Evolutionary conservation across 495 filamentous ascomycete genomes (phyloP), one percentile per base, ranked within the genome.

Genomic region (Mytilinidion resinicola): DNA sequence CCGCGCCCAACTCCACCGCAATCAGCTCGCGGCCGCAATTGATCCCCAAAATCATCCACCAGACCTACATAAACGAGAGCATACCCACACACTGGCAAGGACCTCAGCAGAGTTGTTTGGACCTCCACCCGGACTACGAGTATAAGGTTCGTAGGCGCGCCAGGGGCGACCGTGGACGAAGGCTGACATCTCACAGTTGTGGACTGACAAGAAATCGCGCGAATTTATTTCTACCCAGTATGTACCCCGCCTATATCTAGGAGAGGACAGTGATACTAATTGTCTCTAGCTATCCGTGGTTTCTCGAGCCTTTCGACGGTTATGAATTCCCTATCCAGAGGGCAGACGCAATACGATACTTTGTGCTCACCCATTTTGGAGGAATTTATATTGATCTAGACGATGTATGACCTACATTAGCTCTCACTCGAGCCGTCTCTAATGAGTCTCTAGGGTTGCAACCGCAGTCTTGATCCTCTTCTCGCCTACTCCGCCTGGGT

Each of bases 381-480:
- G 90, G 90, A 25, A 86, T 91, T 48, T 96, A 96, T 68, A 85
- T 96, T 60, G 90, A 96, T 67, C 76, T 96, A 15, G 90, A 96
- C 69, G 89, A 95, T 75, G 87, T 89, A 66, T 41, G 84, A 78
- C 41, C 41, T 15, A 6, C 41, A 34, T 35, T 21, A 35, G 15
- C 35, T 35, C 44, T 51, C 55, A 37, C 43, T 17, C 44, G 39
- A 19, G 46, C 15, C 41, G 17, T 1, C 0, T 33, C 42, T 41
- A 11, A 51, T 33, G 10, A 14, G 20, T 36, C 14, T 21, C 15
- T 55, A 89, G 86, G 89, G 90, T 63, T 96, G 90, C 76, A 87
- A 88, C 63, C 83, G 87, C 51, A 82, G 84, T 36, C 78, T 96
- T 43, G 87, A 92, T 60, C 89, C 90, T 48, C 78, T 95, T 4